Conservation (phyloP, 805 yeast genomes). For the Ogataea minuta region DNA sequence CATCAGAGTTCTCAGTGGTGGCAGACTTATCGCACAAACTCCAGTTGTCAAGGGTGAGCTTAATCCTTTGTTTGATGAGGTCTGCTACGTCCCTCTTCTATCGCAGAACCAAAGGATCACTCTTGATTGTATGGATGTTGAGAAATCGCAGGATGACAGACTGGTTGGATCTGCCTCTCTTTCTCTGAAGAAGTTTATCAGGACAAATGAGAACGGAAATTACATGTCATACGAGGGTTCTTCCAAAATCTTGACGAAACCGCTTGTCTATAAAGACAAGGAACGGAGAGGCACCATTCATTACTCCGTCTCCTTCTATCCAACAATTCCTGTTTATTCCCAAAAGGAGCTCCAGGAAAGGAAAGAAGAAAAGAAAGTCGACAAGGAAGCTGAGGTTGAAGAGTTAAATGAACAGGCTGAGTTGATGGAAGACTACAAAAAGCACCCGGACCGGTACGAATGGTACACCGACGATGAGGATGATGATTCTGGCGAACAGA, state of each 20-base stretch:
- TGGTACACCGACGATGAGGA: slow-evolving; percentile 47
- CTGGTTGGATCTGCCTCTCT: slow-evolving; percentile 57
- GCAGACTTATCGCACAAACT: slow-evolving; percentile 56
- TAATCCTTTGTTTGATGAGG: slow-evolving; percentile 60
- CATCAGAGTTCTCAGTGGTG: slow-evolving; percentile 56
- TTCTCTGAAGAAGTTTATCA: slow-evolving; percentile 47
- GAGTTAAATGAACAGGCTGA: slow-evolving; percentile 47
- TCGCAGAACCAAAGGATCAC: slow-evolving; percentile 59
- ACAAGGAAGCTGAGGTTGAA: slow-evolving; percentile 38
- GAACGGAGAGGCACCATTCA: slow-evolving; percentile 51
- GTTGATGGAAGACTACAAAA: slow-evolving; percentile 50
- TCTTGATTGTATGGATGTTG: slow-evolving; percentile 65
- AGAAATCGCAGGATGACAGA: slow-evolving; percentile 59
- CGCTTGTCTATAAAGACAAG: slow-evolving; percentile 33
- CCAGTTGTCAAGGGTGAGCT: slow-evolving; percentile 49
- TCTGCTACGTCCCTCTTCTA: slow-evolving; percentile 56
- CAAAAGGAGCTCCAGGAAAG: slow-evolving; percentile 51
- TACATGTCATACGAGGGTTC: slow-evolving; percentile 52
- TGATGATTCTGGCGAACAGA: slow-evolving; percentile 34
- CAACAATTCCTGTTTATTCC: slow-evolving; percentile 61
- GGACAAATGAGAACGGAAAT: slow-evolving; percentile 45
- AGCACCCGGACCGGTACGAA: slow-evolving; percentile 62
- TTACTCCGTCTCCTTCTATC: slow-evolving; percentile 57
- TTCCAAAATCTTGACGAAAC: slow-evolving; percentile 39
- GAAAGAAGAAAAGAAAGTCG: slow-evolving; percentile 38